phyloP scores from a whole-genome alignment of 306 rosid genomes.

The Nissolia schottii region DNA sequence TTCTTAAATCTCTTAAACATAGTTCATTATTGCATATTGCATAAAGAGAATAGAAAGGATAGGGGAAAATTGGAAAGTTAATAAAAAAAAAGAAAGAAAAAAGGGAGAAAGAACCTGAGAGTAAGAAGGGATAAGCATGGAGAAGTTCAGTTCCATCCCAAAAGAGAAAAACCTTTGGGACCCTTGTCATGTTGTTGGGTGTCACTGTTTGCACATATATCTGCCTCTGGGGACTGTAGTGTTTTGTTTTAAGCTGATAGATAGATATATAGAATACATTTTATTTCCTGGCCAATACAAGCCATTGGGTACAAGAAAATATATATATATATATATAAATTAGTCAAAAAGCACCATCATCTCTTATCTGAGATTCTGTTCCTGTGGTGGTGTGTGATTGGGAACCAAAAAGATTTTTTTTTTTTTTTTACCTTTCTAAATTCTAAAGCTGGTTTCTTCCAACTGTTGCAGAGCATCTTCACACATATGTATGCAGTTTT shows the following conservation, averaged over 20 bases:
- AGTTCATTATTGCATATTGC: too few species aligned
- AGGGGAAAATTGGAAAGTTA: conserved; percentile 8
- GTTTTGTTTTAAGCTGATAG: conserved; percentile 40
- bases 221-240: conserved; percentile 34
- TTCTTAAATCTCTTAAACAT: too few species aligned
- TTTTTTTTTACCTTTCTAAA: background rate
- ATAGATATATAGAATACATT: conserved; percentile 28
- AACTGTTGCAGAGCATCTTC: conserved; percentile 72
- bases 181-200: conserved; percentile 68
- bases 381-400: conserved; percentile 68
- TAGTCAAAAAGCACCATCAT: conserved; percentile 70
- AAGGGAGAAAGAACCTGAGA: conserved; percentile 15
- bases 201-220: conserved; percentile 55
- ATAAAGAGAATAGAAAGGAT: conserved; percentile 25
- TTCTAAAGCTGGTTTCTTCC: conserved; percentile 66
- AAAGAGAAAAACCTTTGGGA: conserved; percentile 41
- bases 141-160: conserved; percentile 59
- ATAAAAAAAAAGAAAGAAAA: too few species aligned
- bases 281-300: conserved; percentile 12
- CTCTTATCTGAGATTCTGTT: conserved; percentile 83
- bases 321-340: conserved; percentile 5
- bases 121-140: conserved; percentile 60
- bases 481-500: conserved; percentile 27
- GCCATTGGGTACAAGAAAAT: conserved; percentile 26
- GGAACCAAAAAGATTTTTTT: conserved; percentile 46